Evolutionary conservation across 257 asterid species (phyloP).

Genomic region (Cordia subcordata): DNA sequence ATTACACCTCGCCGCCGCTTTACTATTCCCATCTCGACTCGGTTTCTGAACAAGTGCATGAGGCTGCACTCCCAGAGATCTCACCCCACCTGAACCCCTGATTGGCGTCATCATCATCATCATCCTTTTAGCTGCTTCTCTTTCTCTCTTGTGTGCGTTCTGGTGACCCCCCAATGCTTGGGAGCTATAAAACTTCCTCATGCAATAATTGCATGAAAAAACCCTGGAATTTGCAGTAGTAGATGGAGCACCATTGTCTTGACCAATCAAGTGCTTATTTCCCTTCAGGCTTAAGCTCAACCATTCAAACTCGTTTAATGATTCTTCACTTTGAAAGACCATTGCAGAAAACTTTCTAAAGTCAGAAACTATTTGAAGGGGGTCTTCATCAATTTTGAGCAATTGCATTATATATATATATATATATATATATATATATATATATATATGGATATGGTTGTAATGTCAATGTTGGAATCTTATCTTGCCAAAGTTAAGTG

Average conservation of each 20-base stretch:
- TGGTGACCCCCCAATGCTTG: constrained; percentile 27
- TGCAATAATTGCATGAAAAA: constrained; percentile 18
- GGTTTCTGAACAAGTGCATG: constrained; percentile 10
- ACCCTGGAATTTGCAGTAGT: not conserved
- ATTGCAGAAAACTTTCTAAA: not conserved
- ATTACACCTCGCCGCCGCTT: constrained; percentile 2
- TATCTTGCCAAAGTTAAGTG: constrained; percentile 6
- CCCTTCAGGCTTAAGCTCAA: constrained; percentile 11
- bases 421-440: no score
- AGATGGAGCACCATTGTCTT: not conserved
- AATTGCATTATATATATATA: no score
- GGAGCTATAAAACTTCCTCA: constrained; percentile 17
- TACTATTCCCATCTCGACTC: not conserved
- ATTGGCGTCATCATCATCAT: not conserved
- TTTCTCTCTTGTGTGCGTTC: constrained; percentile 24
- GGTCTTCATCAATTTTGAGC: not conserved
- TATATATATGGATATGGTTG: no score
- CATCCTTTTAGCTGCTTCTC: constrained; percentile 10
- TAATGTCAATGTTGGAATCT: no score
- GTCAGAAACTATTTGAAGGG: not conserved
- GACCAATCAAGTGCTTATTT: not conserved
- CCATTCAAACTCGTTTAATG: not conserved
- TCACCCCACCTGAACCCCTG: not conserved
- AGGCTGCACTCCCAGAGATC: constrained; percentile 11
- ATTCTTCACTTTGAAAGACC: not conserved